Evolutionary conservation across 176 grass and related monocot species (phyloP).

Genomic region (Olyra latifolia): DNA sequence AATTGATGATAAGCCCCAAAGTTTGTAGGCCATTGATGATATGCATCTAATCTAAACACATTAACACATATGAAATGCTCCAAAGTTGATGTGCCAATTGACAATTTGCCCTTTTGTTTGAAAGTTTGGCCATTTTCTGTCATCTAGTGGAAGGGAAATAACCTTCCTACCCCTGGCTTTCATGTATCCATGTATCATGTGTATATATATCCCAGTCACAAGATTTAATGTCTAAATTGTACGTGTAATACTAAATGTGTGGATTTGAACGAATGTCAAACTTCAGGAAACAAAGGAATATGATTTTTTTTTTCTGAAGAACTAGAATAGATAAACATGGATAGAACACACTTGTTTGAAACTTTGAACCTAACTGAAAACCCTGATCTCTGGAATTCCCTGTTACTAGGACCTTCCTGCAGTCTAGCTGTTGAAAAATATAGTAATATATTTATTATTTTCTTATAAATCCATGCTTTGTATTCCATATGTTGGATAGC

Average conservation of each 20-base stretch:
- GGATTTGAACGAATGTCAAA: neutral
- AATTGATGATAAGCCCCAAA: no score
- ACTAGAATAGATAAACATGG: neutral
- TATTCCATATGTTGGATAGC: neutral
- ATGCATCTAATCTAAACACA: no score
- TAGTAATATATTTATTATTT: neutral
- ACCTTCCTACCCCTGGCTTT: no score
- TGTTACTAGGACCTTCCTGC: conserved; percentile 4
- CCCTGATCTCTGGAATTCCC: neutral
- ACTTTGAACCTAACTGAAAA: neutral
- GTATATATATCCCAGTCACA: neutral
- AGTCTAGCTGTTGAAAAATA: conserved; percentile 1
- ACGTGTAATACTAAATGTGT: neutral
- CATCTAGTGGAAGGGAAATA: no score
- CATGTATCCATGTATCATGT: neutral
- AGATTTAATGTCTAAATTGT: neutral
- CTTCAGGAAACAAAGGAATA: neutral
- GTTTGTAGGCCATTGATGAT: no score
- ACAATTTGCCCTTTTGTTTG: no score
- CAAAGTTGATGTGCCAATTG: no score
- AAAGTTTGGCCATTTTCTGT: no score
- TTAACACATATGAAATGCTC: no score
- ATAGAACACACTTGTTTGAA: neutral
- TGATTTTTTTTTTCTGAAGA: neutral
- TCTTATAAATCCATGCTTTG: neutral